Evolutionary conservation across 805 yeast species (phyloP).

Genomic region (Grigorovia humatica): DNA sequence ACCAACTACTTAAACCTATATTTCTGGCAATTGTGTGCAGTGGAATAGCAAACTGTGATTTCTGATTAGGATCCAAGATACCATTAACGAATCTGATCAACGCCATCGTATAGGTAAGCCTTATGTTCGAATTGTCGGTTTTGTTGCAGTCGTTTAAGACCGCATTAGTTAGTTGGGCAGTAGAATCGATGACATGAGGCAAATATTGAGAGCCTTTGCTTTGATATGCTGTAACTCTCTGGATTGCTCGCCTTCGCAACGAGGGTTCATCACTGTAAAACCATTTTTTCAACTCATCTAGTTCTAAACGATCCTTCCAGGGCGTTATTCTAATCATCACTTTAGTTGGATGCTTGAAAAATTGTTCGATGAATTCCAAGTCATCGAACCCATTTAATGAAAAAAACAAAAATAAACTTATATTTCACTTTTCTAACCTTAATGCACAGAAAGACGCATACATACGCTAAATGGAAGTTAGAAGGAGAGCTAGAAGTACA

Average conservation of each 20-base stretch:
- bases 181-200: conserved; percentile 65
- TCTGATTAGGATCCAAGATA: conserved; percentile 76
- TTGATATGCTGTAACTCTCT: conserved; percentile 41
- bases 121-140: conserved; percentile 28
- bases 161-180: conserved; percentile 48
- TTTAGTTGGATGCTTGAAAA: neutral
- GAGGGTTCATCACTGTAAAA: conserved; percentile 35
- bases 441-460: neutral
- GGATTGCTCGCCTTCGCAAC: conserved; percentile 36
- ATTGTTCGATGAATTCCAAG: neutral
- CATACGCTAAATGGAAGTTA: neutral
- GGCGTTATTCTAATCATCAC: conserved; percentile 27
- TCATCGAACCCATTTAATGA: neutral
- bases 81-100: conserved; percentile 86
- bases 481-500: conserved; percentile 19
- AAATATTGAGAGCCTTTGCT: conserved; percentile 45
- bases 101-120: conserved; percentile 59
- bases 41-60: conserved; percentile 67
- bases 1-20: conserved; percentile 60
- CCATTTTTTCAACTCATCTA: conserved; percentile 38
- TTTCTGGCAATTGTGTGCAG: conserved; percentile 62
- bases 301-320: conserved; percentile 34
- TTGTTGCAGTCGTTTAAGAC: conserved; percentile 33
- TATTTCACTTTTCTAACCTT: neutral
- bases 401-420: neutral